Evolutionary conservation across 805 yeast species (phyloP), one percentile per base, ranked within the genome.

Genomic region (Blastobotrys parvus): DNA sequence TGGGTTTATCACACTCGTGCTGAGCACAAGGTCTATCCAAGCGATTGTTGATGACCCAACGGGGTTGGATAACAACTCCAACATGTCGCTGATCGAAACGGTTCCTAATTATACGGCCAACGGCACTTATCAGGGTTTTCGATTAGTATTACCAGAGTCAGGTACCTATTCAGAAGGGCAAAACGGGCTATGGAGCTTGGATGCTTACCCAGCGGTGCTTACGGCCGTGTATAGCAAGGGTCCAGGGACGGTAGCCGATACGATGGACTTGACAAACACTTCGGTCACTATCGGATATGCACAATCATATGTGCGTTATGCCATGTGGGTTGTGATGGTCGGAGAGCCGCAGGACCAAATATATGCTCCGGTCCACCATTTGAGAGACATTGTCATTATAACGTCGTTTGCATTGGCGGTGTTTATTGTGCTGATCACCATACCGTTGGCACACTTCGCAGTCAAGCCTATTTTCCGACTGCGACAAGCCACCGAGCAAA

Each of bases 401-500:
- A 80, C 84, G 1, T 86, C 84, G 19, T 66, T 88, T 31, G 94
- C 84, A 1, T 76, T 83, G 17, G 92, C 92, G 3, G 84, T 68
- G 0, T 73, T 82, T 48, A 77, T 86, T 69, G 77, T 84, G 50
- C 47, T 84, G 1, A 58, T 84, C n/a, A 85, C 95, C 1, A 74
- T 87, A 58, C 89, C 92, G 3, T 61, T 88, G 42, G 87, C 95
- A 0, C 87, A 84, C 46, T 82, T 79, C 69, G 87, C 89, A 29
- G 89, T 87, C 4, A 64, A 83, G 49, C 96, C 97, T 0, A 86
- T 88, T 45, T 73, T 85, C 35, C 72, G 79, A 45, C 68, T 88
- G 35, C 87, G 83, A 55, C 77, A 78, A 48, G 95, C 94, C 0
- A 85, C 95, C 0, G 95, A 86, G 57, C 75, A 74, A 19, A 75